These are phyloP conservation scores for Pyrenophora tritici-repentis DNA, from an alignment of 2,329 filamentous ascomycete species.

Conservation along the genomic window DNA sequence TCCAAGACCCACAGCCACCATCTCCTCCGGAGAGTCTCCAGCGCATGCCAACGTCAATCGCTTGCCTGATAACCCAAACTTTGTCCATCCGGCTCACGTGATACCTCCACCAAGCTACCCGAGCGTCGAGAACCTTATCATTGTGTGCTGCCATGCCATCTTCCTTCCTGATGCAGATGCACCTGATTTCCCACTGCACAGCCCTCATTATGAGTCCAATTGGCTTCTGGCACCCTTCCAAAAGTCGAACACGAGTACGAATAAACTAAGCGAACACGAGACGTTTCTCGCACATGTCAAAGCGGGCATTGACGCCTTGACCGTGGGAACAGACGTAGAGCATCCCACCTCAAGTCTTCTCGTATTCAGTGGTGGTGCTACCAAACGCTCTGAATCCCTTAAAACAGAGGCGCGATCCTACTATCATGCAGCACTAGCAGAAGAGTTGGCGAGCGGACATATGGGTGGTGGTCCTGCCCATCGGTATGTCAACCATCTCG, in stretches of 20 bases:
- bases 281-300: conserved; percentile 80
- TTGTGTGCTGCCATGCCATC: conserved; percentile 85
- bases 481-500: conserved; percentile 5
- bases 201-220: conserved; percentile 44
- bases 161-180: conserved; percentile 55
- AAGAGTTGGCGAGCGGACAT: conserved; percentile 30
- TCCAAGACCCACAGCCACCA: conserved; percentile 11
- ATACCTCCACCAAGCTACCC: conserved; percentile 33
- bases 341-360: conserved; percentile 53
- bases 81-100: conserved; percentile 37
- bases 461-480: conserved; percentile 29
- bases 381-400: conserved; percentile 32
- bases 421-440: conserved; percentile 40
- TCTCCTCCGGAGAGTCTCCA: conserved; percentile 8
- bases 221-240: conserved; percentile 80
- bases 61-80: conserved; percentile 22
- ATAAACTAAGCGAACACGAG: conserved; percentile 68
- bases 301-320: conserved; percentile 63
- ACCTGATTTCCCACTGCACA: conserved; percentile 33
- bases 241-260: conserved; percentile 40
- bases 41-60: conserved; percentile 5
- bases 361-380: conserved; percentile 71
- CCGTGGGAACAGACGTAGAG: conserved; percentile 51
- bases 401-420: conserved; percentile 46
- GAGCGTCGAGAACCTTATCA: conserved; percentile 61